Evolutionary conservation across 352 stramenopile species (phyloP), one percentile per base, ranked within the genome.

Genomic region (Thalassiosira livingstoniorum): DNA sequence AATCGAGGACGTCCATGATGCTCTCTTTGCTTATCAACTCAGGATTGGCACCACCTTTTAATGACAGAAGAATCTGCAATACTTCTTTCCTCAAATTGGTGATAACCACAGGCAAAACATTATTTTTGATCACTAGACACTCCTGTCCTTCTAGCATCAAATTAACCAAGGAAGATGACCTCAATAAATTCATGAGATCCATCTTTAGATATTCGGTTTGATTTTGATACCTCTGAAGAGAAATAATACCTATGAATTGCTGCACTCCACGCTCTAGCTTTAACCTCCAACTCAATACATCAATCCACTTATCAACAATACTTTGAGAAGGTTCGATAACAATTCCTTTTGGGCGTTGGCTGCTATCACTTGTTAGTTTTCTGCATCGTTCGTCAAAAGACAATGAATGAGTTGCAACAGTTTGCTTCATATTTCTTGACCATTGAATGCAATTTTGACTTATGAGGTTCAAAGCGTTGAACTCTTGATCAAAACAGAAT

Each of bases 241-340:
- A 18, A 66, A 82, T 42, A 25, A 75, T 58, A 31, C 67, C 66
- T 13, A 25, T 61, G 35, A 83, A 23, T 11, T 15, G 57, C 10
- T 73, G 64, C 5, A 89, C 61, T 31, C 65, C 68, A 65, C 43
- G 25, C 42, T 85, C 67, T 0, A 91, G 63, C 23, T 80, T 76
- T 7, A 85, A 37, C 58, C 87, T 62, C 90, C 90, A 94, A 31
- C 29, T 53, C 62, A 92, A 86, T n/a, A 90, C 60, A 29, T 86
- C 63, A 27, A 88, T 43, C 51, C 85, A 85, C 53, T 83, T 34
- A 77, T 91, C 71, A 51, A 90, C 68, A 25, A 82, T 62, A 15
- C 86, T 65, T 23, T 61, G 51, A 27, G 81, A 75, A 54, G 88
- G 90, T 32, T 92, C 39, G 15, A 91, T 68, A 43, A 90, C 83